A percentile compares a stretch with the other conserved stretches of the same genome.
phyloP scores from a whole-genome alignment of 768 basidiomycete genomes.

The Mycena vulgaris region DNA sequence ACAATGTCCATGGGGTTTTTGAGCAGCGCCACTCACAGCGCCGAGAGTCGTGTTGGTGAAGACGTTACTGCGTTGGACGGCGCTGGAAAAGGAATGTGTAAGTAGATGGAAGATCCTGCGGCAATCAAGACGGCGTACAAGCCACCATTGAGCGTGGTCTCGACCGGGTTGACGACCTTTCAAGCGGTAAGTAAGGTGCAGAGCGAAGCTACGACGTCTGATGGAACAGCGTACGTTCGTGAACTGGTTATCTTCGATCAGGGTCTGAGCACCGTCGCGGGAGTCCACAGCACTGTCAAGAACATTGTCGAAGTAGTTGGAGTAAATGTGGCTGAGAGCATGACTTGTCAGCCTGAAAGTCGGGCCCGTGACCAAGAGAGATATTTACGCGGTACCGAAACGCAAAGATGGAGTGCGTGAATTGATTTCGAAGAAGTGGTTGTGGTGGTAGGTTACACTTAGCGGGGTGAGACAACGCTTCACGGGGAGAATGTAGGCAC shows the following conservation, averaged over 20 bases:
- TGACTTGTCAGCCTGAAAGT: background rate
- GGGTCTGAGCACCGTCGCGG: constrained; percentile 34
- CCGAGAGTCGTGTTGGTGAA: constrained; percentile 30
- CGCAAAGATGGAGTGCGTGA: constrained; percentile 37
- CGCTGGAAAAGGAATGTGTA: background rate
- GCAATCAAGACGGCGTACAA: constrained; percentile 18
- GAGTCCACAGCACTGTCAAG: constrained; percentile 27
- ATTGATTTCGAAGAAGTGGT: constrained; percentile 37
- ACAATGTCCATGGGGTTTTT: background rate
- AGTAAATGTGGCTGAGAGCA: constrained; percentile 32
- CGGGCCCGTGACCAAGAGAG: background rate
- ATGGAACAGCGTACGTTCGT: constrained; percentile 22
- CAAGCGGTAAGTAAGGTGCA: background rate
- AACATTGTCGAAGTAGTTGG: constrained; percentile 34
- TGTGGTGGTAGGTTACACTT: constrained; percentile 39
- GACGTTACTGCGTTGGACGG: constrained; percentile 31
- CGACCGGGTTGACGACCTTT: constrained; percentile 28
- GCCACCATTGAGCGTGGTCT: constrained; percentile 37
- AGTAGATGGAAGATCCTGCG: background rate
- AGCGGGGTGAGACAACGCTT: background rate
- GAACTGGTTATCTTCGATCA: constrained; percentile 37
- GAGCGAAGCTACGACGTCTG: background rate
- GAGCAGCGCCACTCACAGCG: background rate
- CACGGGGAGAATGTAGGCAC: background rate
- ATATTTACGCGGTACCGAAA: constrained; percentile 30